Percentiles rank a stretch among this genome's conserved stretches.
These are phyloP conservation scores for Asterophora parasitica DNA, from an alignment of 768 basidiomycete species.

Conservation along the genomic window DNA sequence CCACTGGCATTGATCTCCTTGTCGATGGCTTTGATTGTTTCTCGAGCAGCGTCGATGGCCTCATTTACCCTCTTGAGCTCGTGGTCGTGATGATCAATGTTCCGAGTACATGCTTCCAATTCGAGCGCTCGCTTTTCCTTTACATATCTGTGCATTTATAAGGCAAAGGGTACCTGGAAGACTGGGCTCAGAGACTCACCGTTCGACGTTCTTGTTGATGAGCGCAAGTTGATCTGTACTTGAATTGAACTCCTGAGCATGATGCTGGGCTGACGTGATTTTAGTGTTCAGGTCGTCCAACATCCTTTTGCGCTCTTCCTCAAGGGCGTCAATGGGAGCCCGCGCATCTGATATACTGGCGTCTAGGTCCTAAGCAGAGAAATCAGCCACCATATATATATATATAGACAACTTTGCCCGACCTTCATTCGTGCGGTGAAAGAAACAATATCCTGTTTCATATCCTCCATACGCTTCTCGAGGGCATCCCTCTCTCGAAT, in stretches of 20 bases:
- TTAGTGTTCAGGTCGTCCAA: conserved; percentile 48
- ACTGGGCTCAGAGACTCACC: conserved; percentile 33
- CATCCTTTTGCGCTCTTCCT: conserved; percentile 45
- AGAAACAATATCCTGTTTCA: conserved; percentile 51
- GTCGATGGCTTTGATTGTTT: conserved; percentile 53
- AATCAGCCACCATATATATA: conserved; percentile 1
- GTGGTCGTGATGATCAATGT: conserved; percentile 40
- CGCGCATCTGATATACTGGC: conserved; percentile 53
- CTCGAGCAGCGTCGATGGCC: conserved; percentile 35
- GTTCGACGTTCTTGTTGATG: conserved; percentile 59
- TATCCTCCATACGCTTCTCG: conserved; percentile 51
- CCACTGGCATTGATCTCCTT: conserved; percentile 77
- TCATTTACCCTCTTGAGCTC: conserved; percentile 33
- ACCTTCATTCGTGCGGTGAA: conserved; percentile 51
- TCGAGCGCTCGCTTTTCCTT: conserved; percentile 59
- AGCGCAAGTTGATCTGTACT: conserved; percentile 56
- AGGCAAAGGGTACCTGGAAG: not conserved
- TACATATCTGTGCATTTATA: conserved; percentile 52
- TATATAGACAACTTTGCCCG: not conserved
- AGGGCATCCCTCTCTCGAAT: conserved; percentile 53
- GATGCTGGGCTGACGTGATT: conserved; percentile 47
- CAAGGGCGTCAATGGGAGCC: conserved; percentile 60
- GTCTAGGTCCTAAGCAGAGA: conserved; percentile 52
- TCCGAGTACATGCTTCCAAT: conserved; percentile 53
- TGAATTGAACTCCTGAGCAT: conserved; percentile 61